phyloP scores from a whole-genome alignment of 371 early-diverging fungal genomes.

The Actinomortierella ambigua region DNA sequence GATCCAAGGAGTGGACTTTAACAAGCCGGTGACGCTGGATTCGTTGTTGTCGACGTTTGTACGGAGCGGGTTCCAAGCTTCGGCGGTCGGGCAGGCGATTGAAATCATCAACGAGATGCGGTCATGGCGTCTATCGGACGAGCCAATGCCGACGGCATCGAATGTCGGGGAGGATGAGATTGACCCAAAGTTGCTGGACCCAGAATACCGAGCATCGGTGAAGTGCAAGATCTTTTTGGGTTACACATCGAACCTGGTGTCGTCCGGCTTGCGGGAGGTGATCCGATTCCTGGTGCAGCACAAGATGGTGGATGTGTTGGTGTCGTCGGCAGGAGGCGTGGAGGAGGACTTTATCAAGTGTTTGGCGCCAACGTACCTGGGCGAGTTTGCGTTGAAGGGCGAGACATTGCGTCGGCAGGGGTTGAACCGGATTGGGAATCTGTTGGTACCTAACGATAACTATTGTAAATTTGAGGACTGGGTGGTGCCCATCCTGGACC shows the following conservation, averaged over 20 bases:
- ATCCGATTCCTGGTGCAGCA: conserved; percentile 93
- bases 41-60: conserved; percentile 73
- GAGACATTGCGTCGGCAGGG: conserved; percentile 88
- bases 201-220: conserved; percentile 61
- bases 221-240: conserved; percentile 97
- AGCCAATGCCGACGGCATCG: conserved; percentile 57
- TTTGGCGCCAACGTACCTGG: conserved; percentile 90
- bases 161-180: conserved; percentile 52
- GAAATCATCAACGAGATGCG: conserved; percentile 91
- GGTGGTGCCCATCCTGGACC: conserved; percentile 94
- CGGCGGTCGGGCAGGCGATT: conserved; percentile 86
- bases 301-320: conserved; percentile 86
- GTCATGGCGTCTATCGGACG: conserved; percentile 87
- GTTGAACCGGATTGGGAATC: conserved; percentile 98
- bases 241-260: conserved; percentile 98
- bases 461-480: conserved; percentile 99
- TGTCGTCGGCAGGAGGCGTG: conserved; percentile 98
- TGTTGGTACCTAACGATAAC: conserved; percentile 99
- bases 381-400: conserved; percentile 85
- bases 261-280: conserved; percentile 96
- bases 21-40: conserved; percentile 65
- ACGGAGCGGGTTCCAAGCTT: conserved; percentile 94
- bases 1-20: conserved; percentile 91
- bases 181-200: conserved; percentile 68
- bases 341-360: conserved; percentile 99